phyloP scores from a whole-genome alignment of 345 rosid species.

The Camelina neglecta region DNA sequence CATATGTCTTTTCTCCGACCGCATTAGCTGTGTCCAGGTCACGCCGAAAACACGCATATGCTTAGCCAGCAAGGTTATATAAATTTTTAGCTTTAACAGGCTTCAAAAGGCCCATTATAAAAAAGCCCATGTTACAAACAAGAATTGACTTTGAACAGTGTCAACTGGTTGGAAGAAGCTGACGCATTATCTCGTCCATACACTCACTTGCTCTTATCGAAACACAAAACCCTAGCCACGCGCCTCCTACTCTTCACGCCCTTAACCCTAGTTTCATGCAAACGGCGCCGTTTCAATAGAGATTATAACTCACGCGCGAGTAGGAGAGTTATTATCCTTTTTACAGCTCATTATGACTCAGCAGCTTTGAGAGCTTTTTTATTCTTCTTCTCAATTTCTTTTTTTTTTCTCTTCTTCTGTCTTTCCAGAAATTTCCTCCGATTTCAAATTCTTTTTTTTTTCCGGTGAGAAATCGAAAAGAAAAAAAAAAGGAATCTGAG shows the following conservation, averaged over 20 bases:
- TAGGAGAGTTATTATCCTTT: conserved; percentile 8
- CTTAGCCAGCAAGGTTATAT: conserved; percentile 40
- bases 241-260: conserved; percentile 10
- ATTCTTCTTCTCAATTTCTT: conserved; percentile 29
- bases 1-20: conserved; percentile 37
- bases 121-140: conserved; percentile 14
- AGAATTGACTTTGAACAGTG: conserved; percentile 34
- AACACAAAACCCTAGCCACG: conserved; percentile 27
- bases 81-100: neutral
- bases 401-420: too few species aligned
- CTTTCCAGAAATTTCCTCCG: conserved; percentile 32
- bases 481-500: neutral
- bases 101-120: conserved; percentile 2
- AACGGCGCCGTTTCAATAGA: neutral
- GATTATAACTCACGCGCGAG: conserved; percentile 27
- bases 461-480: neutral
- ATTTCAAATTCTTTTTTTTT: conserved; percentile 28
- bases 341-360: conserved; percentile 45
- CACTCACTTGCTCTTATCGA: conserved; percentile 34
- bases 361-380: conserved; percentile 6
- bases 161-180: conserved; percentile 28
- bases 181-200: conserved; percentile 22
- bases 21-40: conserved; percentile 45
- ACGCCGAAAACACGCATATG: conserved; percentile 43
- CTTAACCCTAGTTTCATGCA: neutral